Percentiles rank a stretch among this genome's conserved stretches.
Conservation (phyloP, 192 early-diverging fungal species). For the Coemansia sp. region DNA sequence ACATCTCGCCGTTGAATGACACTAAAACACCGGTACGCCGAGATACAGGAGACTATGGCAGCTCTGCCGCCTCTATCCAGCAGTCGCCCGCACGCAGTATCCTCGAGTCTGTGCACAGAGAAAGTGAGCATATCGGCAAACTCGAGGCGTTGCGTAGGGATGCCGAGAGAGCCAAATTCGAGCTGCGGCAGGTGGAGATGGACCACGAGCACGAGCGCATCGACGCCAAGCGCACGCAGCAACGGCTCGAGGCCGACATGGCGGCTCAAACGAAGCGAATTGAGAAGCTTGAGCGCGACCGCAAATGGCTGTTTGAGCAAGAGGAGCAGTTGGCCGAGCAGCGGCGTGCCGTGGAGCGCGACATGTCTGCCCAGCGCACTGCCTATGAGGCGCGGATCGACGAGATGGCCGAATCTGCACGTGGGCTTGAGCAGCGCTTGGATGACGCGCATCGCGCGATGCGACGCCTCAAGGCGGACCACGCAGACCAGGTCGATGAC, state of each 20-base stretch:
- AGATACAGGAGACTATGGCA: background rate
- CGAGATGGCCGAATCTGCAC: conserved; percentile 6
- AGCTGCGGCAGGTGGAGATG: conserved; percentile 35
- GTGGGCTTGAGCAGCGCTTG: conserved; percentile 12
- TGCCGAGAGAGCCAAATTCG: conserved; percentile 34
- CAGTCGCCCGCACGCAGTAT: conserved; percentile 35
- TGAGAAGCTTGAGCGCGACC: conserved; percentile 62
- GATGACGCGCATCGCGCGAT: conserved; percentile 12
- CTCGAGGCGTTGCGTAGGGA: conserved; percentile 24
- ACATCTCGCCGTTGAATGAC: conserved; percentile 6
- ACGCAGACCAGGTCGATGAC: conserved; percentile 6
- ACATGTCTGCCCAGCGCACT: conserved; percentile 47
- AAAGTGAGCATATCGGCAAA: conserved; percentile 5
- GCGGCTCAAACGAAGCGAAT: conserved; percentile 47
- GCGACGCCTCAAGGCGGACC: conserved; percentile 10
- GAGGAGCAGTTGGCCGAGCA: conserved; percentile 47
- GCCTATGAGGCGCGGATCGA: conserved; percentile 36
- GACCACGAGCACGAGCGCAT: conserved; percentile 38
- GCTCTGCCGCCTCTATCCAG: background rate
- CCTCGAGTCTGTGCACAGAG: conserved; percentile 20
- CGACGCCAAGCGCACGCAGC: conserved; percentile 23
- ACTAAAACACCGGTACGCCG: background rate
- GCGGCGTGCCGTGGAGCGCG: conserved; percentile 55
- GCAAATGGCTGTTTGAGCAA: conserved; percentile 59
- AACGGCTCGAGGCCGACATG: conserved; percentile 27